Evolutionary conservation across 768 basidiomycete species (phyloP).

Genomic region (Mycena crocata): DNA sequence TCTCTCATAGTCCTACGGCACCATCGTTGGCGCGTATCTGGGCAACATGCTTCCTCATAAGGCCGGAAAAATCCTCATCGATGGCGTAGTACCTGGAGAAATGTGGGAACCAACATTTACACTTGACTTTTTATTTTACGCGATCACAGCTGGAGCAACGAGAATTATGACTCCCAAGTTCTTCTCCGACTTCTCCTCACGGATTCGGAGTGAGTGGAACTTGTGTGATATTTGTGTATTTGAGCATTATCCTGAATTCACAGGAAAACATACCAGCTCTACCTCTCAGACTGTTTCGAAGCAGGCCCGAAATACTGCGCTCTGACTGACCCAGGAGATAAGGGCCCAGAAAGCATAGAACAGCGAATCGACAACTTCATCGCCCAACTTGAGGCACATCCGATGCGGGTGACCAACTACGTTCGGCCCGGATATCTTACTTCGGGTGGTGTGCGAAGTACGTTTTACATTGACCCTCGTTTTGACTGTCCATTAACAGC

Average conservation of each 20-base stretch:
- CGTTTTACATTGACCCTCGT: neutral
- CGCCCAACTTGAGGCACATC: slow-evolving; percentile 22
- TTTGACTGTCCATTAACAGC: neutral
- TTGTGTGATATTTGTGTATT: neutral
- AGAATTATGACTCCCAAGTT: slow-evolving; percentile 28
- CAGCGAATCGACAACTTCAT: slow-evolving; percentile 29
- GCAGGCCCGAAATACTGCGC: slow-evolving; percentile 23
- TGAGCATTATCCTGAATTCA: neutral
- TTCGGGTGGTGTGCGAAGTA: slow-evolving; percentile 30
- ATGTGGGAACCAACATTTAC: slow-evolving; percentile 9
- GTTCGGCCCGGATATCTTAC: slow-evolving; percentile 29
- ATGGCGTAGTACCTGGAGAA: slow-evolving; percentile 28
- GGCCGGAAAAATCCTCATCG: slow-evolving; percentile 30
- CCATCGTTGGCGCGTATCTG: slow-evolving; percentile 28
- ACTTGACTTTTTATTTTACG: neutral
- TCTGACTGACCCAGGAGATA: slow-evolving; percentile 5
- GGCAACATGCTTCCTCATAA: slow-evolving; percentile 35
- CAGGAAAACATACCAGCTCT: slow-evolving; percentile 32
- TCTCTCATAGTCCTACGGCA: slow-evolving; percentile 22
- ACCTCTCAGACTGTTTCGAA: slow-evolving; percentile 27
- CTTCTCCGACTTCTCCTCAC: slow-evolving; percentile 28
- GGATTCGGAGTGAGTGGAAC: slow-evolving; percentile 23
- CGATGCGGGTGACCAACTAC: slow-evolving; percentile 23
- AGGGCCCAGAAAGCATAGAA: slow-evolving; percentile 15
- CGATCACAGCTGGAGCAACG: slow-evolving; percentile 24